Evolutionary conservation across 306 rosid genomes (phyloP), one percentile per base, ranked within the genome.

Genomic region (Acmispon strigosus): DNA sequence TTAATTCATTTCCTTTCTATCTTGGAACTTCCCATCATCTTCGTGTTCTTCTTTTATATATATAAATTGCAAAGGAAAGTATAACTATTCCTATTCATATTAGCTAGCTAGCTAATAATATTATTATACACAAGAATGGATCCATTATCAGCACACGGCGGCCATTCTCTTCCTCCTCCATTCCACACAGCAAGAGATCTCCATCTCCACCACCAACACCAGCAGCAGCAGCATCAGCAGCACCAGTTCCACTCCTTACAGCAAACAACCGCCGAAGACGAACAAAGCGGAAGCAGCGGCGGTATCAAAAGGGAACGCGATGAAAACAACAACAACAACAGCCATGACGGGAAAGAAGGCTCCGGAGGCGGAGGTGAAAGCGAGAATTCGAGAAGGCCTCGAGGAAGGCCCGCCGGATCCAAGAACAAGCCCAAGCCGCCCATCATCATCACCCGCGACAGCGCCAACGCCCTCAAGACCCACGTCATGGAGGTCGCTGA

Each of bases 381-480:
- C 3, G 96, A 85, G 24, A 92, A 84, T 37, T 44, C 87, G 0
- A 74, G 97, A 70, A 80, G 96, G 49, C 92, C 97, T 0, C 59
- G 99, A 6, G 99, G 99, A 13, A 78, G 99, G 22, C 99, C 99
- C 0, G 71, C 99, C 0, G 99, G 99, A 79, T 95, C 99, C 73
- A 95, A 95, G 76, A 95, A 95, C 91, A 95, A 91, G 56, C 97
- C 92, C 0, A 95, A 91, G 72, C 99, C 99, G 0, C 99, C 99
- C 0, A 95, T 95, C 71, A 95, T 95, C 80, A 95, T 95, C 64
- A 87, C 96, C 1, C 90, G 96, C 2, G 99, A 95, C 83, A 95
- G 99, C 49, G 96, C 99, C 1, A 95, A 95, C 49, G 97, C 99
- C 13, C 87, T 95, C 1, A 85, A 90, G 1, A 91, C 99, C 4